A percentile compares a stretch with the other conserved stretches of the same genome.
Conservation (phyloP, 768 basidiomycete species). For the Rhizopogon vinicolor region DNA sequence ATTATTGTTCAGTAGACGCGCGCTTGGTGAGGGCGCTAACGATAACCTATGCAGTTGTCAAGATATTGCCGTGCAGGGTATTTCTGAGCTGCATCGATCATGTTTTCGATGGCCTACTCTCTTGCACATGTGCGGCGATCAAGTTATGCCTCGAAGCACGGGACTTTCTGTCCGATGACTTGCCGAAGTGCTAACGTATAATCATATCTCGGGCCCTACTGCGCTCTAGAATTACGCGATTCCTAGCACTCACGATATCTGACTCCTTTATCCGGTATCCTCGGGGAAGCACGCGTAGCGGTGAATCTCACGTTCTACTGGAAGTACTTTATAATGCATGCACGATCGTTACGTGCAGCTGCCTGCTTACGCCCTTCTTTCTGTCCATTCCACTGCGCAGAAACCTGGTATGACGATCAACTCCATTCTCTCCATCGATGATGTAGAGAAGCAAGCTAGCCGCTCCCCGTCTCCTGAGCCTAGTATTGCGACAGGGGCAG, state of each 20-base stretch:
- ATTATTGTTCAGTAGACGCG: background rate
- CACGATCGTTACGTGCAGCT: conserved; percentile 9
- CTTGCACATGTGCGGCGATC: background rate
- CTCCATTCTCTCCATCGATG: conserved; percentile 15
- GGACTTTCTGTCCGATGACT: background rate
- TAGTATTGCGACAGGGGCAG: conserved; percentile 17
- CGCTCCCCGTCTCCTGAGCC: conserved; percentile 10
- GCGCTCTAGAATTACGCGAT: background rate
- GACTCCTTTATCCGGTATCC: conserved; percentile 17
- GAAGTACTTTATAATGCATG: conserved; percentile 17
- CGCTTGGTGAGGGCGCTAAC: background rate
- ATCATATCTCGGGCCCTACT: background rate
- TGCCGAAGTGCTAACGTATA: background rate
- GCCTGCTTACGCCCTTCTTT: conserved; percentile 8
- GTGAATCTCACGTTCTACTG: conserved; percentile 15
- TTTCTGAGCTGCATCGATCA: background rate
- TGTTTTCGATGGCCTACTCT: too few species aligned
- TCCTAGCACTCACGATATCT: conserved; percentile 8
- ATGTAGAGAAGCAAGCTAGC: conserved; percentile 25
- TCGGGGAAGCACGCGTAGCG: conserved; percentile 18
- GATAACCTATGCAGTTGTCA: background rate
- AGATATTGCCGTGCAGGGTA: background rate
- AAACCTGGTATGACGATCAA: conserved; percentile 5
- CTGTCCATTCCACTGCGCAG: conserved; percentile 7
- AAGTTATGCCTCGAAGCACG: background rate